Base-by-base conservation (phyloP, 371 early-diverging fungal genomes). In the Haplosporangium sp. region DNA sequence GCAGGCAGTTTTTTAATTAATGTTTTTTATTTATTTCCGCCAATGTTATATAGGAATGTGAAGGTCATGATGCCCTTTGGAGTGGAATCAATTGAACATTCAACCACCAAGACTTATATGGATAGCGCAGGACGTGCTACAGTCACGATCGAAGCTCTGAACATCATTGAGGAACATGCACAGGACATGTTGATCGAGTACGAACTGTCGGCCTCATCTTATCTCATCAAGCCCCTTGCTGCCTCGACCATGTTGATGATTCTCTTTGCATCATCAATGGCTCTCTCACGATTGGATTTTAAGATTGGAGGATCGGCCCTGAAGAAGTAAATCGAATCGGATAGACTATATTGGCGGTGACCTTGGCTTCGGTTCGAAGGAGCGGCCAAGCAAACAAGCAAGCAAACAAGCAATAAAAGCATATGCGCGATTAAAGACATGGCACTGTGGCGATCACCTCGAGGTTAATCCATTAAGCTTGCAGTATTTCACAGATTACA, bases 51-150 rank as follows among this genome's bases (percentile, higher is more conserved):
- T 60, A 86, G 88, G 52, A 84, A 91, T 67, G 84, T 91, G 60
- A 82, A 91, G 70, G 86, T 93, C 1, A 63, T 80, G 36, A 52
- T 87, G 11, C 93, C 93, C 40, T 91, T 90, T 67, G 72, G 68
- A 47, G 69, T 91, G 20, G 90, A 92, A 37, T 62, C 74, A 4
- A 58, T 87, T 52, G 62, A 74, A 7, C 81, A 88, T 36, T 63
- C 67, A 21, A 81, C 71, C 9, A 86, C 87, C 48, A 92, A 85
- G 72, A 90, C 92, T 11, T 92, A 92, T 81, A 87, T 95, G 74
- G 95, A 95, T 83, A 88, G 93, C 11, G 89, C 90, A 48, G 95
- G 95, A 20, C 90, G 93, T n/a, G 86, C 87, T n/a, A 85, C 86
- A 63, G 79, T 93, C 18, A 82, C 85, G 2, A 82, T 94, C 57